These are phyloP conservation scores for Cyberlindnera veronae DNA, from an alignment of 805 yeast species.

Conservation along the genomic window DNA sequence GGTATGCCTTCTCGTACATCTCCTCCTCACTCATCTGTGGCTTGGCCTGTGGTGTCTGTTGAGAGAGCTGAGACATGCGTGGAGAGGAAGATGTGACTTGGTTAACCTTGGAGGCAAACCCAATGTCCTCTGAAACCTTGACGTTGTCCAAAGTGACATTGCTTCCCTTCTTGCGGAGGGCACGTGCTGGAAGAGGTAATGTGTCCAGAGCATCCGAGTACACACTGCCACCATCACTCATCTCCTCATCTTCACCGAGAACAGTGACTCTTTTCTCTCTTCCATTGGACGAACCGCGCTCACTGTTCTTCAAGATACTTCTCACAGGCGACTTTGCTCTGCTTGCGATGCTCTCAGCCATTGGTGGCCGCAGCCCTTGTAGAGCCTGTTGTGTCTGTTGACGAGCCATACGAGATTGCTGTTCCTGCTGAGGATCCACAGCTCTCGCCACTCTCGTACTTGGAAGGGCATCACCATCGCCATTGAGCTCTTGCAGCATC, in stretches of 20 bases:
- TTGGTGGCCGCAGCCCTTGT: not conserved
- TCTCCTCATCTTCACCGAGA: conserved; percentile 16
- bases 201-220: conserved; percentile 24
- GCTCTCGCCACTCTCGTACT: not conserved
- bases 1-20: conserved; percentile 51
- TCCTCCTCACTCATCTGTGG: conserved; percentile 30
- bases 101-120: conserved; percentile 3
- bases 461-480: no score
- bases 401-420: not conserved
- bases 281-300: conserved; percentile 2
- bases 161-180: conserved; percentile 4
- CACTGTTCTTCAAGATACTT: conserved; percentile 15
- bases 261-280: conserved; percentile 13
- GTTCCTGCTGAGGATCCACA: not conserved
- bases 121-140: conserved; percentile 12
- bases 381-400: not conserved
- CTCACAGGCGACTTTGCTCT: conserved; percentile 15
- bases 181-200: conserved; percentile 11
- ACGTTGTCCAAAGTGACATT: conserved; percentile 10
- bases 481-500: no score
- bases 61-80: not conserved
- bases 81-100: not conserved
- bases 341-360: not conserved
- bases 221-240: conserved; percentile 24
- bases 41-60: not conserved